Conservation (phyloP, 1,139 yeast genomes). For the Insectozyma bohioensis region DNA sequence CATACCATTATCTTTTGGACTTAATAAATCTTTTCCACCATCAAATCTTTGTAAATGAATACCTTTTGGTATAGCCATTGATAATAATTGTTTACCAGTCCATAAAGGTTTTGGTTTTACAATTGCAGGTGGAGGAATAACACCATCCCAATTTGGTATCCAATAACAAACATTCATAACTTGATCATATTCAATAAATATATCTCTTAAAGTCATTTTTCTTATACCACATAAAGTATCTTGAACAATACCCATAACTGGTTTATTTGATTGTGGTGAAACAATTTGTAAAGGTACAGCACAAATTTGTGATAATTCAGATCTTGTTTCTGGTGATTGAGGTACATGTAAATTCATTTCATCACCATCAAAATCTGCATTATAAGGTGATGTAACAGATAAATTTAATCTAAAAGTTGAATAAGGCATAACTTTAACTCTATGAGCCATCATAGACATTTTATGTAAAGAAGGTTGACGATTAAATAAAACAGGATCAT, state of each 20-base stretch:
- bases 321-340: conserved; percentile 96
- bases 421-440: conserved; percentile 98
- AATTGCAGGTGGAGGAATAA: conserved; percentile 95
- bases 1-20: conserved; percentile 92
- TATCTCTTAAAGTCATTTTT: conserved; percentile 90
- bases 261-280: conserved; percentile 97
- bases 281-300: conserved; percentile 98
- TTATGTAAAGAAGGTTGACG: conserved; percentile 99
- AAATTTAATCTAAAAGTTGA: conserved; percentile 95
- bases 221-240: conserved; percentile 97
- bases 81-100: conserved; percentile 94
- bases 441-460: conserved; percentile 99
- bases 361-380: conserved; percentile 99
- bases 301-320: conserved; percentile 91
- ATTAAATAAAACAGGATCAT: conserved; percentile 95
- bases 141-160: conserved; percentile 99
- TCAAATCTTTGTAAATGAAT: conserved; percentile 92
- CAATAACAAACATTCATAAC: conserved; percentile 96
- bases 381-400: conserved; percentile 97
- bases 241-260: conserved; percentile 99
- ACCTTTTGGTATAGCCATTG: conserved; percentile 93
- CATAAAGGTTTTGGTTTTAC: conserved; percentile 93
- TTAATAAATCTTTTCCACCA: conserved; percentile 78
- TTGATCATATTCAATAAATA: conserved; percentile 85
- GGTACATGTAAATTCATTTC: conserved; percentile 99